Percentiles rank a stretch among this genome's conserved stretches.
These are phyloP conservation scores for Saxispiralis lemnorum DNA, from an alignment of 495 filamentous ascomycete species.

Conservation along the genomic window DNA sequence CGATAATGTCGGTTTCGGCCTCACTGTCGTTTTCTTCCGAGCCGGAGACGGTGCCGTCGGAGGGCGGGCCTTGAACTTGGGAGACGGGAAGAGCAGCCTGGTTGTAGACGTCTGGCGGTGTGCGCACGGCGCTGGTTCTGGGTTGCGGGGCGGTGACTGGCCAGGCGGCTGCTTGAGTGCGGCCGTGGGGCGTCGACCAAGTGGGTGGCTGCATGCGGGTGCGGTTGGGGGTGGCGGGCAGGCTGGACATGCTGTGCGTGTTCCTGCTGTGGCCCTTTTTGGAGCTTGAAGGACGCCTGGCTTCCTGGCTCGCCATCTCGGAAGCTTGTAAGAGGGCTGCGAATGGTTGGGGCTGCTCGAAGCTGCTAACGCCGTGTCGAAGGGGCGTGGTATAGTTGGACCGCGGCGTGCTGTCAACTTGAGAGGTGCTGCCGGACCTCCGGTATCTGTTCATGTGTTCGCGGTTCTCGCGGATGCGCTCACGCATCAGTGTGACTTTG, in stretches of 20 bases:
- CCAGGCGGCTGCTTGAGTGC: conserved; percentile 1
- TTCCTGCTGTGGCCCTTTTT: conserved; percentile 29
- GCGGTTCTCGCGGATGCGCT: conserved; percentile 72
- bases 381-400: conserved; percentile 17
- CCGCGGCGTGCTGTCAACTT: conserved; percentile 11
- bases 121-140: conserved; percentile 18
- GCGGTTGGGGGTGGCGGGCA: conserved; percentile 55
- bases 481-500: conserved; percentile 56
- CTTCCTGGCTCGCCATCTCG: conserved; percentile 56
- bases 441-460: conserved; percentile 58
- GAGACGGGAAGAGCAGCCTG: conserved; percentile 24
- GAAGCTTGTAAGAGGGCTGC: conserved; percentile 57
- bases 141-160: conserved; percentile 15
- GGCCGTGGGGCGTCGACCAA: conserved; percentile 8
- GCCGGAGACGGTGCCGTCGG: conserved; percentile 79
- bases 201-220: conserved; percentile 17
- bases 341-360: conserved; percentile 28
- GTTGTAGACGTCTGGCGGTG: conserved; percentile 31
- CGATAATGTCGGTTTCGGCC: conserved; percentile 11
- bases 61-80: conserved; percentile 38
- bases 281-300: conserved; percentile 47
- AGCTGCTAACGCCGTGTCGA: conserved; percentile 18
- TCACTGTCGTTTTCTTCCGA: conserved; percentile 33
- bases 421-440: conserved; percentile 14
- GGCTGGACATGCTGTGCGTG: conserved; percentile 57